phyloP scores from a whole-genome alignment of 768 basidiomycete species.

The Coprinellus micaceus region DNA sequence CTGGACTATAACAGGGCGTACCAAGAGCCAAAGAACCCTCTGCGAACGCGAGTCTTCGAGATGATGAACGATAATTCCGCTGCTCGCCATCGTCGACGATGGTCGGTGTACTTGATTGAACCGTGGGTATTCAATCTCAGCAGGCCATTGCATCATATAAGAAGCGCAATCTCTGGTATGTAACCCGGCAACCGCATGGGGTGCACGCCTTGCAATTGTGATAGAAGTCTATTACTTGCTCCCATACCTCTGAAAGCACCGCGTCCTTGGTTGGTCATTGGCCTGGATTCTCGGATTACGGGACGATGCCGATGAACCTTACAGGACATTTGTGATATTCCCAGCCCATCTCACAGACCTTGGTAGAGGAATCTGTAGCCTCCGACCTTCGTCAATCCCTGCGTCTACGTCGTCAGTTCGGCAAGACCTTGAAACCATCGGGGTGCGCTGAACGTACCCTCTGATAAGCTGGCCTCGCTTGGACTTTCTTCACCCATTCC shows the following conservation, averaged over 20 bases:
- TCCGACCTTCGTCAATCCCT: background rate
- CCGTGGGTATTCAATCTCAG: too few relatives aligned
- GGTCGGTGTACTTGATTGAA: background rate
- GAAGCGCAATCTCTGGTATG: too few relatives aligned
- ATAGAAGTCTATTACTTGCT: too few relatives aligned
- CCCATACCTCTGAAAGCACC: too few relatives aligned
- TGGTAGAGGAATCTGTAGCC: background rate
- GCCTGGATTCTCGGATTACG: too few relatives aligned
- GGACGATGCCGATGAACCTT: background rate
- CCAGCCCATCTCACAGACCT: background rate
- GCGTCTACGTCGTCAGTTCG: background rate
- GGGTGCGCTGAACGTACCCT: background rate
- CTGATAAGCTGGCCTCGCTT: constrained; percentile 10
- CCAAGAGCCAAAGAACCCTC: constrained; percentile 45
- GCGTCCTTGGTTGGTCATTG: too few relatives aligned
- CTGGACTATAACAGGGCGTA: constrained; percentile 14
- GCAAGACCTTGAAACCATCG: background rate
- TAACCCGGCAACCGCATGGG: too few relatives aligned
- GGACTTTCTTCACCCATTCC: constrained; percentile 11
- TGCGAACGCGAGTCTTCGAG: constrained; percentile 48
- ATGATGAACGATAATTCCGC: constrained; percentile 31
- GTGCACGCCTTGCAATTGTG: too few relatives aligned
- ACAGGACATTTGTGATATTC: background rate
- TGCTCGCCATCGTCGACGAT: background rate
- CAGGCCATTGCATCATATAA: too few relatives aligned